Conservation (phyloP, 345 rosid genomes). For the Camelina laxa region DNA sequence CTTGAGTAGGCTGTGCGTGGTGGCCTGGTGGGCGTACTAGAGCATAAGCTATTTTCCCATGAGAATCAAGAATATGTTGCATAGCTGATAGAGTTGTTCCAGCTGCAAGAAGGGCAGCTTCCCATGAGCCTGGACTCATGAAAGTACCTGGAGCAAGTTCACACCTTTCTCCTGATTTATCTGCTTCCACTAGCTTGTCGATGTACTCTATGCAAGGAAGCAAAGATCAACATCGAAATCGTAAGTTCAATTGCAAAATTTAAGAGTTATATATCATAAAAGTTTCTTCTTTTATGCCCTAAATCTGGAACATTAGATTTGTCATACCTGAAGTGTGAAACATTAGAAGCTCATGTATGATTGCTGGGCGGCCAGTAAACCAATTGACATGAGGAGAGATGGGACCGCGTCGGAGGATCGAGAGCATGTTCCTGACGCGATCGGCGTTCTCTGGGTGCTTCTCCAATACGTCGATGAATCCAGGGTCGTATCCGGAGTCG, state of each 20-base stretch:
- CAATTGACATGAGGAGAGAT: conserved; percentile 71
- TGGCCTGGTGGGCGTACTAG: conserved; percentile 96
- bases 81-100: conserved; percentile 80
- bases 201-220: conserved; percentile 59
- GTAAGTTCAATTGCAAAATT: neutral
- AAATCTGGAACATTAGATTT: neutral
- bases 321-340: conserved; percentile 69
- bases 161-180: conserved; percentile 57
- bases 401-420: conserved; percentile 81
- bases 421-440: conserved; percentile 79
- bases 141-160: conserved; percentile 70
- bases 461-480: conserved; percentile 76
- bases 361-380: conserved; percentile 66
- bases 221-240: neutral
- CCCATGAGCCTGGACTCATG: conserved; percentile 80
- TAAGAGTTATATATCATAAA: neutral
- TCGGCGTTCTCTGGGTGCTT: conserved; percentile 85
- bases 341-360: conserved; percentile 60
- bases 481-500: conserved; percentile 69
- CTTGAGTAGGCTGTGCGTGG: conserved; percentile 86
- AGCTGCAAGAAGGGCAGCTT: conserved; percentile 80
- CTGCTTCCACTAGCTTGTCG: conserved; percentile 59
- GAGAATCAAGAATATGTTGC: conserved; percentile 68
- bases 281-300: neutral
- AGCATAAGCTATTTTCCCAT: conserved; percentile 68